A percentile compares a stretch with the other conserved stretches of the same genome.
Conservation (phyloP, 2,329 filamentous ascomycete species). For the Botrytis paeoniae region DNA sequence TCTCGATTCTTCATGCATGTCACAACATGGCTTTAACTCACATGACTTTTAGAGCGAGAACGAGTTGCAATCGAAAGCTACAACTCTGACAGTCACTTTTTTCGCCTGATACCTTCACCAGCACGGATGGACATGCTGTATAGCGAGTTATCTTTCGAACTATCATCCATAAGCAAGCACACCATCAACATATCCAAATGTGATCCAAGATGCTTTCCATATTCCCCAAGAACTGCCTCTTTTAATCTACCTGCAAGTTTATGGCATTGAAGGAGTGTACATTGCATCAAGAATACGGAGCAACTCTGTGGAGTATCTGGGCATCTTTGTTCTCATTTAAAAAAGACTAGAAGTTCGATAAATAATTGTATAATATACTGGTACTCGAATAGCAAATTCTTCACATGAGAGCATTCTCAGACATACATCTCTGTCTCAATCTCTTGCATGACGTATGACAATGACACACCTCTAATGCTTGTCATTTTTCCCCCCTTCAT, state of each 20-base stretch:
- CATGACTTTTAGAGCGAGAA: background rate
- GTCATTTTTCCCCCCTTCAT: background rate
- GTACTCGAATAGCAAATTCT: background rate
- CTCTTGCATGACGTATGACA: background rate
- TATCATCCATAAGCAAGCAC: background rate
- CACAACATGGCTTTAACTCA: background rate
- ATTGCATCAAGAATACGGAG: background rate
- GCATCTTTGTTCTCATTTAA: background rate
- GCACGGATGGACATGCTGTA: too few species aligned
- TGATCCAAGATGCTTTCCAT: background rate
- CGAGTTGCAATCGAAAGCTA: background rate
- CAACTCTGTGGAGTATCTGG: background rate
- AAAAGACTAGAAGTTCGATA: background rate
- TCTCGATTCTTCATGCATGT: background rate
- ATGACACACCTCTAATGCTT: background rate
- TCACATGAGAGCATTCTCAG: rapidly evolving
- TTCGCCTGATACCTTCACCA: background rate
- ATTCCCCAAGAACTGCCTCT: background rate
- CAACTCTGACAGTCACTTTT: background rate
- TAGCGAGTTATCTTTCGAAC: background rate
- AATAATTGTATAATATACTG: background rate
- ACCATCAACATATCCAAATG: background rate
- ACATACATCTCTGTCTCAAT: background rate
- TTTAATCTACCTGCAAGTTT: background rate
- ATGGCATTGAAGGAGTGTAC: background rate